Conservation (phyloP, 164 flowering plant genomes). For the Magnolia officinalis region DNA sequence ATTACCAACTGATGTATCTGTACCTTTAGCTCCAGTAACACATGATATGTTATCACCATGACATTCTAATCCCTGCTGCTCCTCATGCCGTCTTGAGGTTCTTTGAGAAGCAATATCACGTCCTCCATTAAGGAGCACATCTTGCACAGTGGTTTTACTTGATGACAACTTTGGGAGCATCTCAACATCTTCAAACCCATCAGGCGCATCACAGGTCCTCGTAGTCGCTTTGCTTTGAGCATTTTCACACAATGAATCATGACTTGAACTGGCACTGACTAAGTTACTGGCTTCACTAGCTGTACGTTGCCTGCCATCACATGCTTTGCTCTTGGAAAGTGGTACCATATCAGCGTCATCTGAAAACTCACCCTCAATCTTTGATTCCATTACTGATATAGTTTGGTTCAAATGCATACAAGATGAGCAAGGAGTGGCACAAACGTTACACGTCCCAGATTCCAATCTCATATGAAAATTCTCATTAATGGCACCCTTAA, state of each 20-base stretch:
- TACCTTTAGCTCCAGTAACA: slow-evolving; percentile 35
- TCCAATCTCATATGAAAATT: slow-evolving; percentile 29
- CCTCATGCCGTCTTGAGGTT: slow-evolving; percentile 21
- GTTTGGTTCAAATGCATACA: slow-evolving; percentile 52
- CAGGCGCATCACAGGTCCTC: slow-evolving; percentile 15
- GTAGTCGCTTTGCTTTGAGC: slow-evolving; percentile 36
- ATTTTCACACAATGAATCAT: slow-evolving; percentile 48
- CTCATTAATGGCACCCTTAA: slow-evolving; percentile 25
- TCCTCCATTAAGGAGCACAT: slow-evolving; percentile 11
- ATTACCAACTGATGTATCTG: slow-evolving; percentile 7
- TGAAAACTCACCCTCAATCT: slow-evolving; percentile 39
- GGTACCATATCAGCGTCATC: slow-evolving; percentile 30
- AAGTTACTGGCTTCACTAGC: slow-evolving; percentile 48
- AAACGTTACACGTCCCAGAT: slow-evolving; percentile 70
- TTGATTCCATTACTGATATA: slow-evolving; percentile 38
- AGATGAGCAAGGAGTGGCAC: slow-evolving; percentile 74
- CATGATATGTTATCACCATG: slow-evolving; percentile 55
- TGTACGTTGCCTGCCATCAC: slow-evolving; percentile 27
- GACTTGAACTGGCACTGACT: slow-evolving; percentile 43
- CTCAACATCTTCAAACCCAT: slow-evolving; percentile 36
- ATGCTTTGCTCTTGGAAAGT: slow-evolving; percentile 22
- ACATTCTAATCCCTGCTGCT: slow-evolving; percentile 30
- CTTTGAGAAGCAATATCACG: slow-evolving; percentile 8
- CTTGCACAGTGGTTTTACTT: slow-evolving; percentile 16
- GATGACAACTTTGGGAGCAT: slow-evolving; percentile 21